These are phyloP conservation scores for Salix udensis DNA, from an alignment of 345 rosid genomes.

Conservation along the genomic window DNA sequence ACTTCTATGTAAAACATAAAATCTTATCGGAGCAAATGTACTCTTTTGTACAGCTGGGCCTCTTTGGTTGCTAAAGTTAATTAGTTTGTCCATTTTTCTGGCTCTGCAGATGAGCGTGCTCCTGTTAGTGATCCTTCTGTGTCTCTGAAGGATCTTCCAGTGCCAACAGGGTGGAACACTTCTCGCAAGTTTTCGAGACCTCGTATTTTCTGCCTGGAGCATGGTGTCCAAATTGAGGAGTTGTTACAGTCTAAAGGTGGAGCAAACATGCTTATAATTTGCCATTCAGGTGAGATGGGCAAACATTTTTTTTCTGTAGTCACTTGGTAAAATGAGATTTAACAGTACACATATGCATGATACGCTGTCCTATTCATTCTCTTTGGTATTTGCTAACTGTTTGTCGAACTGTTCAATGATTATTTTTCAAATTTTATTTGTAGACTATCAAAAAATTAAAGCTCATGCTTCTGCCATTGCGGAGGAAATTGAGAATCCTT, in stretches of 20 bases:
- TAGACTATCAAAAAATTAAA: conserved; percentile 89
- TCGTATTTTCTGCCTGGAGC: conserved; percentile 93
- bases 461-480: conserved; percentile 76
- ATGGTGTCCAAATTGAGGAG: conserved; percentile 71
- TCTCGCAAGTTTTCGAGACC: conserved; percentile 63
- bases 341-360: background rate
- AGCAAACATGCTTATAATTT: conserved; percentile 67
- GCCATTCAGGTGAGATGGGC: conserved; percentile 78
- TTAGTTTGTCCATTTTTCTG: conserved; percentile 12
- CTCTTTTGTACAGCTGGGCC: conserved; percentile 7
- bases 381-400: background rate
- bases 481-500: conserved; percentile 61
- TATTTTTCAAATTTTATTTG: conserved; percentile 1
- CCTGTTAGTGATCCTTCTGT: conserved; percentile 17
- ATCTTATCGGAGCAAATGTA: conserved; percentile 4
- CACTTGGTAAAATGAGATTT: conserved; percentile 1
- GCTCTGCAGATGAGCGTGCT: conserved; percentile 25
- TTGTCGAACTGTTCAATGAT: background rate
- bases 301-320: background rate
- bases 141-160: conserved; percentile 27
- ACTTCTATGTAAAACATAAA: background rate
- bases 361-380: background rate
- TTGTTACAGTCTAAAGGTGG: conserved; percentile 77
- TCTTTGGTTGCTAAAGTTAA: conserved; percentile 9
- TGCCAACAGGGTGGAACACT: conserved; percentile 46